Evolutionary conservation across 495 filamentous ascomycete genomes (phyloP).

Genomic region (Amniculicola lignicola): DNA sequence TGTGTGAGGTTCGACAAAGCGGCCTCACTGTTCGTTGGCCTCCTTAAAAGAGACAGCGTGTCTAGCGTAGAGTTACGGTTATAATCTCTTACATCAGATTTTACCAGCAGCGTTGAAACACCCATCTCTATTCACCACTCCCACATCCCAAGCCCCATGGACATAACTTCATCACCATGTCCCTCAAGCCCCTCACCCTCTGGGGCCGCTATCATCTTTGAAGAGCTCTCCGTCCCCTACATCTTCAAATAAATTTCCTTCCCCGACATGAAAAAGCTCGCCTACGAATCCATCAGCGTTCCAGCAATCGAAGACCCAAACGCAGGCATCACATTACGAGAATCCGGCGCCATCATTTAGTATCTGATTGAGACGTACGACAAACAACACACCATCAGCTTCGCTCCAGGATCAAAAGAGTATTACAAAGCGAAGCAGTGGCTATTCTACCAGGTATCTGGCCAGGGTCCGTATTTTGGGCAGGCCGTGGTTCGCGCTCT

Average conservation of each 20-base stretch:
- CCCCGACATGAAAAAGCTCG: conserved; percentile 55
- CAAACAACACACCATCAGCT: conserved; percentile 57
- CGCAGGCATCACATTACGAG: conserved; percentile 63
- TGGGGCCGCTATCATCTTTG: conserved; percentile 54
- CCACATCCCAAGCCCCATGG: neutral
- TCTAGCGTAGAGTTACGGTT: neutral
- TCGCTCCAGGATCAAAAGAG: conserved; percentile 48
- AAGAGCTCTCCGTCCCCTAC: conserved; percentile 62
- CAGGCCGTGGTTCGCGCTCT: conserved; percentile 57
- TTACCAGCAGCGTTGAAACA: neutral
- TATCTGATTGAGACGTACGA: conserved; percentile 75
- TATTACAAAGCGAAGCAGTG: conserved; percentile 59
- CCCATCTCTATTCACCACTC: conserved; percentile 1
- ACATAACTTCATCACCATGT: conserved; percentile 34
- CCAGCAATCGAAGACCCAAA: conserved; percentile 67
- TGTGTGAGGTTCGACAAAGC: neutral
- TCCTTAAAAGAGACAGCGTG: neutral
- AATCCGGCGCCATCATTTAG: conserved; percentile 69
- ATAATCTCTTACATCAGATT: conserved; percentile 3
- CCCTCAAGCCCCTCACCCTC: conserved; percentile 48
- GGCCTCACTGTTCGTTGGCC: neutral
- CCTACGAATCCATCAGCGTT: conserved; percentile 57
- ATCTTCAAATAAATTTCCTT: conserved; percentile 46
- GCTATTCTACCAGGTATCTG: conserved; percentile 63
- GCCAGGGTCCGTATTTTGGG: conserved; percentile 68